A percentile compares a stretch with the other conserved stretches of the same genome.
These are phyloP conservation scores for Trichoderma asperelloides DNA, from an alignment of 495 filamentous ascomycete genomes.

Conservation along the genomic window DNA sequence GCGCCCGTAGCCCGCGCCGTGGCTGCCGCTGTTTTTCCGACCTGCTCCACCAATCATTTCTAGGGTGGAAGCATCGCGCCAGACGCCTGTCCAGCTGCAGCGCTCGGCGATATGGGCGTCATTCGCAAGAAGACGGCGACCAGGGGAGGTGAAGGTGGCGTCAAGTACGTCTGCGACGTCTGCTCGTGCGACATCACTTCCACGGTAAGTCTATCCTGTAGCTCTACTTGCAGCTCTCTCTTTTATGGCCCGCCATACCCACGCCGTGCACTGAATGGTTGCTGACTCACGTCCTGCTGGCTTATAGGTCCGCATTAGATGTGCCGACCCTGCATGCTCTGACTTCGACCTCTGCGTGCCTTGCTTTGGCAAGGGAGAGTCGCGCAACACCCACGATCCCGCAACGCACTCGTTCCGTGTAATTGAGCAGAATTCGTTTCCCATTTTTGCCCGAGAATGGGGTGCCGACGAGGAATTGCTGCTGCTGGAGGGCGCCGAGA, in stretches of 20 bases:
- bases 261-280: background rate
- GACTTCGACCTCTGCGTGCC: constrained; percentile 97
- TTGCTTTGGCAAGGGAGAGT: constrained; percentile 76
- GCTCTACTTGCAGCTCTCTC: no score
- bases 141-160: constrained; percentile 81
- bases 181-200: constrained; percentile 93
- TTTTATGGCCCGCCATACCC: no score
- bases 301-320: constrained; percentile 82
- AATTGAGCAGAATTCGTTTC: constrained; percentile 96
- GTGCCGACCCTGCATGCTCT: constrained; percentile 69
- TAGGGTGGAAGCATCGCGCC: background rate
- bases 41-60: constrained; percentile 4
- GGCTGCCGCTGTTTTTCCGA: constrained; percentile 10
- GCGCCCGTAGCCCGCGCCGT: background rate
- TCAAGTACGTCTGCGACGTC: constrained; percentile 88
- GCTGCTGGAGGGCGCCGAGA: constrained; percentile 91
- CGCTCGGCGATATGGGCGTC: constrained; percentile 63
- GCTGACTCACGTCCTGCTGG: background rate
- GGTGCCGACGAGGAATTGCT: constrained; percentile 93
- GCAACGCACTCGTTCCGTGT: constrained; percentile 79
- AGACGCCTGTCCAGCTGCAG: background rate
- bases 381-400: constrained; percentile 74
- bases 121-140: constrained; percentile 92
- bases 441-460: constrained; percentile 92
- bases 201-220: constrained; percentile 52